Percentiles rank a stretch among this genome's conserved stretches.
Evolutionary conservation across 73 alveolate species (phyloP).

Genomic region (Paramecium octaurelia): DNA sequence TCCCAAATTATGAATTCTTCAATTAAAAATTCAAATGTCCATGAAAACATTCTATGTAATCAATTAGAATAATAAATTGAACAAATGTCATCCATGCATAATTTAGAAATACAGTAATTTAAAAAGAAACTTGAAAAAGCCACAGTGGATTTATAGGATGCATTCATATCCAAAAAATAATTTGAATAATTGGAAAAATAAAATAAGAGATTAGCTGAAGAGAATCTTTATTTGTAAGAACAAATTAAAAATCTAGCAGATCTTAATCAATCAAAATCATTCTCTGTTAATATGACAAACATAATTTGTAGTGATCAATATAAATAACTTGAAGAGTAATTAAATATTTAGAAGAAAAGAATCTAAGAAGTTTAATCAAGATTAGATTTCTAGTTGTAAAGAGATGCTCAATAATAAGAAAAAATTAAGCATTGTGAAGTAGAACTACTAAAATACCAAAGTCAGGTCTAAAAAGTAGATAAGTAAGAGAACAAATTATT

Average conservation of each 20-base stretch:
- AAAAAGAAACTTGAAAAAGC: background rate
- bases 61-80: background rate
- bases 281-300: background rate
- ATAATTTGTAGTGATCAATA: background rate
- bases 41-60: background rate
- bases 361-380: background rate
- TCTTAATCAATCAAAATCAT: background rate
- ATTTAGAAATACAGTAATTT: background rate
- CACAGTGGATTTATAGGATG: background rate
- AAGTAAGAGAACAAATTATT: background rate
- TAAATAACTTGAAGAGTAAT: background rate
- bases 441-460: background rate
- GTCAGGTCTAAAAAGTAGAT: background rate
- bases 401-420: background rate
- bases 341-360: background rate
- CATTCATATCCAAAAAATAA: background rate
- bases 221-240: background rate
- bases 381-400: background rate
- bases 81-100: background rate
- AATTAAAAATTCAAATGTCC: background rate
- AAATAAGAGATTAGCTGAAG: conserved; percentile 17
- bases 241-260: background rate
- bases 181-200: background rate
- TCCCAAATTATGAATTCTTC: background rate
- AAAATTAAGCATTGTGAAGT: background rate